Percentiles rank a stretch among this genome's conserved stretches.
These are phyloP conservation scores for Ruellia speciosa DNA, from an alignment of 305 asterid species.

Conservation along the genomic window DNA sequence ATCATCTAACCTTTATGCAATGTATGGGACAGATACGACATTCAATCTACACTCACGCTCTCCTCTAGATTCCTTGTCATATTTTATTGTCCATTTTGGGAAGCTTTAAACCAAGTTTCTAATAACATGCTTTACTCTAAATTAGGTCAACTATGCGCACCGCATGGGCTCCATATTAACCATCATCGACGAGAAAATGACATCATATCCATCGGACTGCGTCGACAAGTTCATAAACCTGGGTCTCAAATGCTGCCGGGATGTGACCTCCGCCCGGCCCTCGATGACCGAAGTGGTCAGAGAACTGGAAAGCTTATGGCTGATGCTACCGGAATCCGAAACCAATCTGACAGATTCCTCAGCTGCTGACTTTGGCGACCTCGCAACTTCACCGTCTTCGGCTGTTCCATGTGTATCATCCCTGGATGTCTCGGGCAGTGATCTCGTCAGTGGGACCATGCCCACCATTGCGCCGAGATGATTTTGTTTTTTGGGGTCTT, in stretches of 20 bases:
- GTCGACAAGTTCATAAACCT: slow-evolving; percentile 67
- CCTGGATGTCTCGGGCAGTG: slow-evolving; percentile 68
- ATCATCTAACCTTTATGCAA: too few species aligned
- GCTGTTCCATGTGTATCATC: slow-evolving; percentile 41
- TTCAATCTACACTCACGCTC: too few species aligned
- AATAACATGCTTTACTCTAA: background rate
- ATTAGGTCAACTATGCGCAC: slow-evolving; percentile 63
- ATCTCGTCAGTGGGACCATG: slow-evolving; percentile 62
- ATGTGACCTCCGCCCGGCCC: slow-evolving; percentile 65
- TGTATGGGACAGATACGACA: too few species aligned
- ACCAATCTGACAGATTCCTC: slow-evolving; percentile 33
- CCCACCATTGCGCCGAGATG: slow-evolving; percentile 65
- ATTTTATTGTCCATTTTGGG: background rate
- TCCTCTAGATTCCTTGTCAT: too few species aligned
- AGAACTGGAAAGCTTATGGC: slow-evolving; percentile 70
- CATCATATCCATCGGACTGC: slow-evolving; percentile 74
- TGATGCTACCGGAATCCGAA: slow-evolving; percentile 64
- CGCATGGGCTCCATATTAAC: slow-evolving; percentile 69
- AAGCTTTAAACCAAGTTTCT: background rate
- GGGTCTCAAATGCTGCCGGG: slow-evolving; percentile 82
- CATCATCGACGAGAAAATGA: slow-evolving; percentile 70
- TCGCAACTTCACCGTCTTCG: slow-evolving; percentile 30
- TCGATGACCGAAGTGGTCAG: slow-evolving; percentile 73
- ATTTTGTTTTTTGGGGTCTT: background rate
- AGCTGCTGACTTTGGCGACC: slow-evolving; percentile 29